Evolutionary conservation across 345 rosid species (phyloP).

Genomic region (Gossypium longicalyx): DNA sequence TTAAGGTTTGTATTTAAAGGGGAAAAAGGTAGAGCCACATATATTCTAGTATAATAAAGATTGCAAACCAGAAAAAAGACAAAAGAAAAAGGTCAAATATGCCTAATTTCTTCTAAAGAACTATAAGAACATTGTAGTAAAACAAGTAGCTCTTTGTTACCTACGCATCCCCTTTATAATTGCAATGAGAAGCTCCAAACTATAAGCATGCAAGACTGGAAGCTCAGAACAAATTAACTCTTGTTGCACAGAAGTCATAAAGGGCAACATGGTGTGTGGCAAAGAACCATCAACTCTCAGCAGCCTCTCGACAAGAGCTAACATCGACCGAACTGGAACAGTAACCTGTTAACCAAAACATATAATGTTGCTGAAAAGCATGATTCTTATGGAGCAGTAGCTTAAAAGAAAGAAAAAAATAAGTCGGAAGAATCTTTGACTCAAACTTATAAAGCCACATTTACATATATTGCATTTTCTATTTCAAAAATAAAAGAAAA

Average conservation of each 20-base stretch:
- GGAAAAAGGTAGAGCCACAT: background rate
- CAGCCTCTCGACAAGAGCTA: conserved; percentile 77
- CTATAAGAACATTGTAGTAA: background rate
- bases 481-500: background rate
- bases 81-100: background rate
- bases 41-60: background rate
- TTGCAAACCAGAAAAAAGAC: background rate
- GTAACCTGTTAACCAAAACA: conserved; percentile 41
- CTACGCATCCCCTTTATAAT: conserved; percentile 66
- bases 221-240: conserved; percentile 74
- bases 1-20: background rate
- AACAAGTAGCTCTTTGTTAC: conserved; percentile 25
- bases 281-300: conserved; percentile 74
- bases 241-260: conserved; percentile 63
- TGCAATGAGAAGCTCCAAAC: conserved; percentile 62
- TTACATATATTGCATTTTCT: background rate
- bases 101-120: background rate
- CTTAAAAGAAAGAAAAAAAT: background rate
- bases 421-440: background rate
- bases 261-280: conserved; percentile 39
- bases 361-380: conserved; percentile 8
- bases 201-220: conserved; percentile 56
- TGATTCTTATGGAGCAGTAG: background rate
- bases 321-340: conserved; percentile 54
- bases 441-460: background rate